Evolutionary conservation across 129 eudicot species (phyloP).

Genomic region (Erigeron canadensis): DNA sequence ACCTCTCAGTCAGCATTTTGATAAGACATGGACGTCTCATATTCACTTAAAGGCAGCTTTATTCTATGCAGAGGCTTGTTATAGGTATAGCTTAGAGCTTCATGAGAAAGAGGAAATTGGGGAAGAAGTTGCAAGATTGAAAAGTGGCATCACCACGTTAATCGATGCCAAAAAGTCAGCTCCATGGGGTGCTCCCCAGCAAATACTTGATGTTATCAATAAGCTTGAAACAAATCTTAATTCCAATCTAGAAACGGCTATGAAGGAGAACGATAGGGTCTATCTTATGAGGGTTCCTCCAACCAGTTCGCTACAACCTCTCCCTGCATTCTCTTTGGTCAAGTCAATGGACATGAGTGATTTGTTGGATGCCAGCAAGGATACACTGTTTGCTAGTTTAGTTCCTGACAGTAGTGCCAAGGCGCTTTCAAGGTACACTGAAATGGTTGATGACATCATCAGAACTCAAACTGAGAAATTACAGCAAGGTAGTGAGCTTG

Average conservation of each 20-base stretch:
- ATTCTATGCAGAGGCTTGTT: constrained; percentile 88
- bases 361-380: constrained; percentile 82
- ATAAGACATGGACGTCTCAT: constrained; percentile 78
- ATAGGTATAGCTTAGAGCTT: constrained; percentile 79
- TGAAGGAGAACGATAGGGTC: constrained; percentile 87
- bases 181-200: constrained; percentile 74
- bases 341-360: constrained; percentile 78
- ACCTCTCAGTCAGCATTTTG: constrained; percentile 80
- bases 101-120: constrained; percentile 90
- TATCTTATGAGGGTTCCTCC: constrained; percentile 89
- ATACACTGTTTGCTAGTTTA: constrained; percentile 79
- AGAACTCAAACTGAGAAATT: constrained; percentile 90
- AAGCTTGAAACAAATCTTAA: constrained; percentile 65
- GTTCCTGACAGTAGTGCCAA: constrained; percentile 88
- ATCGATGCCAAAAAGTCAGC: constrained; percentile 67
- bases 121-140: constrained; percentile 80
- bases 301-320: constrained; percentile 64
- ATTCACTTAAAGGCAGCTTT: constrained; percentile 84
- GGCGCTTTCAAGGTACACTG: constrained; percentile 84
- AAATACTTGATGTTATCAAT: constrained; percentile 67
- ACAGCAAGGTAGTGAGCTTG: constrained; percentile 90
- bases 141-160: constrained; percentile 60
- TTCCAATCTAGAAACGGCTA: constrained; percentile 71
- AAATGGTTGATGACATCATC: constrained; percentile 86
- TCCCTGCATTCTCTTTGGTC: constrained; percentile 77